Evolutionary conservation across 495 filamentous ascomycete species (phyloP).

Genomic region (Daldinia grandis): DNA sequence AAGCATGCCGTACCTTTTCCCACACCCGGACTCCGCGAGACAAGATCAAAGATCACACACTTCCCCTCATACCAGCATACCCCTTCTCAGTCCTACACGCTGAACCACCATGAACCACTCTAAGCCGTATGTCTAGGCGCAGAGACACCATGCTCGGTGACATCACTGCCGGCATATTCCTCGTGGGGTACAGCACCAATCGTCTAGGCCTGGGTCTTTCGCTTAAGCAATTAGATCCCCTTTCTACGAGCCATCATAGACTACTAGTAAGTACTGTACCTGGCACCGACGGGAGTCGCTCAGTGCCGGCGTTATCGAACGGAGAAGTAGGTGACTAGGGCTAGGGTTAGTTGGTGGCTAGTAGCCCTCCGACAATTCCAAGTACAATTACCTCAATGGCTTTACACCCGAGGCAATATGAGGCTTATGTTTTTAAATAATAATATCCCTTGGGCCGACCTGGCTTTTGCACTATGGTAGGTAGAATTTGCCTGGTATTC

Average conservation of each 20-base stretch:
- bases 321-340: neutral
- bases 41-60: neutral
- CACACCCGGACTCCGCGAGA: neutral
- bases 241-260: neutral
- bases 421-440: neutral
- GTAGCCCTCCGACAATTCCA: neutral
- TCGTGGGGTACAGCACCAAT: conserved; percentile 28
- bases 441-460: neutral
- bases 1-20: neutral
- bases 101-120: neutral
- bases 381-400: neutral
- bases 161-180: conserved; percentile 19
- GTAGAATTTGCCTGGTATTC: neutral
- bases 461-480: too few species aligned
- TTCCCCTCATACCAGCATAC: neutral
- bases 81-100: neutral
- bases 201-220: conserved; percentile 13
- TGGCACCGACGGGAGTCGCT: neutral
- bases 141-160: conserved; percentile 20
- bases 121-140: neutral
- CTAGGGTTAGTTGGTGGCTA: conserved; percentile 3
- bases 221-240: neutral
- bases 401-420: neutral
- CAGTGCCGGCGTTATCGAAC: neutral
- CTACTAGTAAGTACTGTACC: neutral